Percentiles rank a stretch among this genome's conserved stretches.
These are phyloP conservation scores for Trichoderma asperellum DNA, from an alignment of 2,329 filamentous ascomycete species.

Conservation along the genomic window DNA sequence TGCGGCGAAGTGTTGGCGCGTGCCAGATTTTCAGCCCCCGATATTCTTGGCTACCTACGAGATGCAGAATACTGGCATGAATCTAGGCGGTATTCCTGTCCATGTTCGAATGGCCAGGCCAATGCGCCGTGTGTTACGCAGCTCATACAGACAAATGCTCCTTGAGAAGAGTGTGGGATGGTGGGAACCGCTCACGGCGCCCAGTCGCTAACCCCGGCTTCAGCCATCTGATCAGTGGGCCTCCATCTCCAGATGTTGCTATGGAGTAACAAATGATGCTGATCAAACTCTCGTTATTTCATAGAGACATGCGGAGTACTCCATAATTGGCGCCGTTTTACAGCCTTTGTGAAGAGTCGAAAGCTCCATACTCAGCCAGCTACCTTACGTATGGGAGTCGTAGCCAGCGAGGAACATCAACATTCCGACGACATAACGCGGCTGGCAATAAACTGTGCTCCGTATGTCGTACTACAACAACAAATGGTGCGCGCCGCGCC, in stretches of 20 bases:
- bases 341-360: background rate
- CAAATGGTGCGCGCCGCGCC: conserved; percentile 3
- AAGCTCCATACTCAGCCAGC: background rate
- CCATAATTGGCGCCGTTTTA: background rate
- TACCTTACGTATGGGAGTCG: background rate
- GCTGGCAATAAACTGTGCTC: background rate
- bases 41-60: background rate
- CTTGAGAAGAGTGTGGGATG: conserved; percentile 1
- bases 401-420: background rate
- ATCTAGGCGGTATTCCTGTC: background rate
- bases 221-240: conserved; percentile 19
- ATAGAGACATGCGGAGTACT: background rate
- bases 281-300: background rate
- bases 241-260: conserved; percentile 22
- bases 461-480: conserved; percentile 2
- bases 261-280: background rate
- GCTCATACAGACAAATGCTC: background rate
- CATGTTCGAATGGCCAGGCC: background rate
- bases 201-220: conserved; percentile 16
- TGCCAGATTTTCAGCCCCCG: background rate
- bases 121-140: background rate
- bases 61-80: background rate
- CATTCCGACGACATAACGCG: conserved; percentile 12
- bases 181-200: conserved; percentile 6
- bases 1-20: background rate